Percentiles rank a stretch among this genome's conserved stretches.
These are phyloP conservation scores for Besnoitia besnoiti DNA, from an alignment of 169 alveolate genomes.

Conservation along the genomic window DNA sequence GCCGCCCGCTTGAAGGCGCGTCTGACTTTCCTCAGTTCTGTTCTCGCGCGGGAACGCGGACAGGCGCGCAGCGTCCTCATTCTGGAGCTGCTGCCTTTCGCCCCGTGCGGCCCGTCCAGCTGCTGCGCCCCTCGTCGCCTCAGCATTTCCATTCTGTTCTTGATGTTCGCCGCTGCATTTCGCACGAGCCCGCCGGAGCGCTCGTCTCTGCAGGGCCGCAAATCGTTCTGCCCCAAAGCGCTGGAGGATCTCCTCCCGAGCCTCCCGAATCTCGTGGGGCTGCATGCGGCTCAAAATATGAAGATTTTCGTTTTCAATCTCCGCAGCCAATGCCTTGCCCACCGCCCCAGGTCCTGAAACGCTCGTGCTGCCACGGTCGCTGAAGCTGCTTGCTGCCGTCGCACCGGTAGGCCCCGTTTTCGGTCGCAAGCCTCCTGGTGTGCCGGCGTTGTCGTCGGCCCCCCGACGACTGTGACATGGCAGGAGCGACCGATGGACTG, in stretches of 20 bases:
- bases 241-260: constrained; percentile 5
- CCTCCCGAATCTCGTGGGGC: constrained; percentile 13
- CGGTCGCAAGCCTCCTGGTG: neutral
- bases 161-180: neutral
- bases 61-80: neutral
- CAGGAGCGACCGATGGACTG: constrained; percentile 6
- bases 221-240: constrained; percentile 32
- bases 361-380: no score
- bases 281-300: neutral
- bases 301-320: neutral
- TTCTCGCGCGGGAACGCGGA: no score
- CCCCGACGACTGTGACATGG: neutral
- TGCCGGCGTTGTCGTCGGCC: neutral
- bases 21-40: neutral
- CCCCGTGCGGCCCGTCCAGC: neutral
- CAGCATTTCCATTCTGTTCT: neutral
- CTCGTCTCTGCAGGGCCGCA: constrained; percentile 30
- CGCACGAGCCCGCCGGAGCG: constrained; percentile 5
- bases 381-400: no score
- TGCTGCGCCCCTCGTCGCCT: neutral
- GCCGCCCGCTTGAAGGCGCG: neutral
- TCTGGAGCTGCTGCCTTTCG: neutral
- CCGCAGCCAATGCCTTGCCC: neutral
- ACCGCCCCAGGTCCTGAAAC: no score
- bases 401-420: no score